Percentiles rank a stretch among this genome's conserved stretches.
These are phyloP conservation scores for Amanita molliuscula DNA, from an alignment of 768 basidiomycete genomes.

Conservation along the genomic window DNA sequence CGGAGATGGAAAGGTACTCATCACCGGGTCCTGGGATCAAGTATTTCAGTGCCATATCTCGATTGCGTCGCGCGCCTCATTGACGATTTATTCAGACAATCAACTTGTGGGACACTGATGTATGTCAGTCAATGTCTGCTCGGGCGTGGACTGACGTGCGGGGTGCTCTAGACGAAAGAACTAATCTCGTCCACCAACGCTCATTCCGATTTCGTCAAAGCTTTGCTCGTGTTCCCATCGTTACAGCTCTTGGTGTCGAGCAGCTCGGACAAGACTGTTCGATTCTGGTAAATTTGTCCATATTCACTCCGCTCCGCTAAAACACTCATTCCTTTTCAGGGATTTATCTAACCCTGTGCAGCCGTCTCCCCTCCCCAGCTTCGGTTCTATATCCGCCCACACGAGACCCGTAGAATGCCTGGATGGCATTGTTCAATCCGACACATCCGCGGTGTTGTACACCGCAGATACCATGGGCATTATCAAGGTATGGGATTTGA, in stretches of 20 bases:
- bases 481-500: slow-evolving; percentile 72
- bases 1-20: slow-evolving; percentile 41
- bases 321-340: slow-evolving; percentile 28
- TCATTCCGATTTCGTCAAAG: slow-evolving; percentile 89
- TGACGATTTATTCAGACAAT: slow-evolving; percentile 51
- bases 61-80: neutral
- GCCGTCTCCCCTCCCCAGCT: slow-evolving; percentile 32
- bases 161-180: slow-evolving; percentile 47
- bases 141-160: neutral
- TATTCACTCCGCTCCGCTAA: neutral
- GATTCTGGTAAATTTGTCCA: slow-evolving; percentile 63
- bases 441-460: slow-evolving; percentile 45
- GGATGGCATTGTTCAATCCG: slow-evolving; percentile 39
- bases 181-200: slow-evolving; percentile 62
- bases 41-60: slow-evolving; percentile 20
- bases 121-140: slow-evolving; percentile 22
- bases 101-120: slow-evolving; percentile 75
- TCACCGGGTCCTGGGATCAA: slow-evolving; percentile 95
- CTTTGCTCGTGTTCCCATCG: slow-evolving; percentile 59
- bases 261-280: slow-evolving; percentile 81
- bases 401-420: slow-evolving; percentile 82
- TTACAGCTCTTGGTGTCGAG: slow-evolving; percentile 69
- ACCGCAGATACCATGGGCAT: slow-evolving; percentile 91
- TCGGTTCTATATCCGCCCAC: slow-evolving; percentile 74
- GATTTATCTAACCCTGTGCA: slow-evolving; percentile 42